Percentiles rank a stretch among this genome's conserved stretches.
Evolutionary conservation across 2,329 filamentous ascomycete species (phyloP).

Genomic region (Phialemonium atrogriseum): DNA sequence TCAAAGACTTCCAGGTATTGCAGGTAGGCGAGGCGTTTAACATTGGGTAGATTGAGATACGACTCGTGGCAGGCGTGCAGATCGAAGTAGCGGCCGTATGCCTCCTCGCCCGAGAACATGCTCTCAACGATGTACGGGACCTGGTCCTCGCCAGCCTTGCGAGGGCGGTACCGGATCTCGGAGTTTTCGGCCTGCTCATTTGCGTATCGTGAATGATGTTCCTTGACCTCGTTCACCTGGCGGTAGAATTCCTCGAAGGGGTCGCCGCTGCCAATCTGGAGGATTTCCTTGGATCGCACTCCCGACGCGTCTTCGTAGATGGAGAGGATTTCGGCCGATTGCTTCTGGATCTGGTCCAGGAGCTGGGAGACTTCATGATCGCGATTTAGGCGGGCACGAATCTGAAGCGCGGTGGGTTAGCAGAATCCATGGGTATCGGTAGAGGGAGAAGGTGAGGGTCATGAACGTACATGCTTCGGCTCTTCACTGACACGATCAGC

Average conservation of each 20-base stretch:
- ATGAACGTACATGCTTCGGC: conserved; percentile 69
- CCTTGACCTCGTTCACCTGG: conserved; percentile 70
- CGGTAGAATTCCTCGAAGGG: conserved; percentile 88
- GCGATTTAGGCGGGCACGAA: conserved; percentile 78
- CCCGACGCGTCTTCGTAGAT: conserved; percentile 79
- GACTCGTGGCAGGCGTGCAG: conserved; percentile 75
- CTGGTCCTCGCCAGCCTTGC: conserved; percentile 55
- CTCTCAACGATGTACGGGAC: conserved; percentile 67
- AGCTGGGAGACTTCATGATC: conserved; percentile 90
- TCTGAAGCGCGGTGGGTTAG: conserved; percentile 39
- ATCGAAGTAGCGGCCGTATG: conserved; percentile 87
- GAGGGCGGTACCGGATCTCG: conserved; percentile 77
- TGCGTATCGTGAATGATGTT: conserved; percentile 84
- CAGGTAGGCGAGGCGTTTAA: conserved; percentile 79
- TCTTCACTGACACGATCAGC: conserved; percentile 84
- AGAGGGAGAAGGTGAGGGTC: too few relatives aligned
- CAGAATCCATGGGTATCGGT: too few relatives aligned
- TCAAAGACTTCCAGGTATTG: conserved; percentile 93
- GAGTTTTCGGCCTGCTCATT: conserved; percentile 94
- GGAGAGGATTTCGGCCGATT: conserved; percentile 70
- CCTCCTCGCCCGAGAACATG: conserved; percentile 94
- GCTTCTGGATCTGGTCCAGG: conserved; percentile 76
- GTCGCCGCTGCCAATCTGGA: conserved; percentile 75
- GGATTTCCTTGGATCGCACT: conserved; percentile 67
- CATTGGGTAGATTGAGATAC: conserved; percentile 80